Conservation (phyloP, 768 basidiomycete species). For the Lepiota brunneoincarnata region DNA sequence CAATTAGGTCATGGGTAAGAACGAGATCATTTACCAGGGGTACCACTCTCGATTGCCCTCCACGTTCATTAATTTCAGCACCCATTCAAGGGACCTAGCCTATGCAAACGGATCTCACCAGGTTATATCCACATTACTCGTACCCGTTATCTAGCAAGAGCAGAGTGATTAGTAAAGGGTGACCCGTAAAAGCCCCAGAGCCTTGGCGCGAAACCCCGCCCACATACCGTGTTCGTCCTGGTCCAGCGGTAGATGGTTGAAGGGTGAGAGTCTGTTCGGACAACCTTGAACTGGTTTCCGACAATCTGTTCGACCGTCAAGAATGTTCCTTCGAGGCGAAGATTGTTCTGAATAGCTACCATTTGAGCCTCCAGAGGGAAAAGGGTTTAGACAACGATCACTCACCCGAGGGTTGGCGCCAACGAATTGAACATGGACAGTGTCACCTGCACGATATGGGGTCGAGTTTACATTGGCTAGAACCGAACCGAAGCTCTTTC, state of each 20-base stretch:
- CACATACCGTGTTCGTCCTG: constrained; percentile 50
- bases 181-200: background rate
- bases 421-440: constrained; percentile 61
- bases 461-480: constrained; percentile 48
- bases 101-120: constrained; percentile 43
- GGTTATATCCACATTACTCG: constrained; percentile 62
- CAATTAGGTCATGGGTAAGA: constrained; percentile 8
- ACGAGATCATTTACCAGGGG: constrained; percentile 42
- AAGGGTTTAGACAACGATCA: constrained; percentile 13
- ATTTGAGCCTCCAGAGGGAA: background rate
- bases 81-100: background rate
- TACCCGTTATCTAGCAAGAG: constrained; percentile 46
- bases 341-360: constrained; percentile 58
- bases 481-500: constrained; percentile 61
- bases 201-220: background rate
- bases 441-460: constrained; percentile 54
- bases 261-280: constrained; percentile 76
- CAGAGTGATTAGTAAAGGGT: constrained; percentile 5
- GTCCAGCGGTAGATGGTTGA: constrained; percentile 69
- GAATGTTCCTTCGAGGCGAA: constrained; percentile 72
- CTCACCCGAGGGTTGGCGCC: constrained; percentile 77
- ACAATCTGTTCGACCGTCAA: constrained; percentile 57
- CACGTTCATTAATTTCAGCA: constrained; percentile 12
- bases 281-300: constrained; percentile 47
- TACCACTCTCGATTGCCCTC: constrained; percentile 64